These are phyloP conservation scores for Trichoderma sp. DNA, from an alignment of 2,329 filamentous ascomycete species.

Conservation along the genomic window DNA sequence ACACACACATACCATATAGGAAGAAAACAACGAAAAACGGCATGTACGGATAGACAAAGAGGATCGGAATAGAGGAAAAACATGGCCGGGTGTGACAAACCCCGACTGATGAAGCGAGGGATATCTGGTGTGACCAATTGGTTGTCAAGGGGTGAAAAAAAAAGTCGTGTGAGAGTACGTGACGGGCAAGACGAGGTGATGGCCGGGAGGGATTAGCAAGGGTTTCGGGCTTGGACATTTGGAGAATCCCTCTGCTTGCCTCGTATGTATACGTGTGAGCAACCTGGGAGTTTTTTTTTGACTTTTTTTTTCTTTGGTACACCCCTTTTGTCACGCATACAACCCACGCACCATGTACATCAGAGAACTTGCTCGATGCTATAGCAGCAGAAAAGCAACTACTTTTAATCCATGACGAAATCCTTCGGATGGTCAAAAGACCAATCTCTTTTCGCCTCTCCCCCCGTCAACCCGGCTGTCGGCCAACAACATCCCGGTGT, in stretches of 20 bases:
- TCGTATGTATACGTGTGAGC: conserved; percentile 23
- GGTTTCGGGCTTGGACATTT: conserved; percentile 4
- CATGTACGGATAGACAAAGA: conserved; percentile 18
- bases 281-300: conserved; percentile 19
- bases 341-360: conserved; percentile 29
- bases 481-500: neutral
- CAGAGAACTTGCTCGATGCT: conserved; percentile 23
- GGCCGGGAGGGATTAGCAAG: neutral
- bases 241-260: neutral
- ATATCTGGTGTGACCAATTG: neutral
- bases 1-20: neutral
- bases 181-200: neutral
- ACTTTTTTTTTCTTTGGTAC: conserved; percentile 10
- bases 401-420: conserved; percentile 16
- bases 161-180: neutral
- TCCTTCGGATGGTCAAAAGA: conserved; percentile 9
- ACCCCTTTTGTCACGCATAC: conserved; percentile 18
- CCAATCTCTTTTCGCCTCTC: neutral
- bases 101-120: neutral
- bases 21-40: conserved; percentile 1
- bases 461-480: neutral
- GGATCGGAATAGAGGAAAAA: conserved; percentile 17
- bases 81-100: neutral
- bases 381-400: conserved; percentile 5
- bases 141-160: neutral